A percentile compares a stretch with the other conserved stretches of the same genome.
phyloP scores from a whole-genome alignment of 1,284 basidiomycete species.

The Ceratobasidium sp. region DNA sequence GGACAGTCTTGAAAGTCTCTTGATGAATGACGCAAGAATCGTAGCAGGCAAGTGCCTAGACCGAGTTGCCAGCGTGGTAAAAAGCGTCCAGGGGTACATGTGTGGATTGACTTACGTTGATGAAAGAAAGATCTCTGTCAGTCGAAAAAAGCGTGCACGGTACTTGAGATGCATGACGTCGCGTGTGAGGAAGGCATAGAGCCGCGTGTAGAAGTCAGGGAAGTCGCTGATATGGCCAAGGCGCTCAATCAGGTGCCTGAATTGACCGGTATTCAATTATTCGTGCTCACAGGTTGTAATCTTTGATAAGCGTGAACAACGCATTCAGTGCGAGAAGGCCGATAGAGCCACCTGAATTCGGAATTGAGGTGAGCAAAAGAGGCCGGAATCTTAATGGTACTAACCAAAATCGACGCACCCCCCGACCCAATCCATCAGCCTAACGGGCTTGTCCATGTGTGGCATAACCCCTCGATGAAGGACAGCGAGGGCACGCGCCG shows the following conservation, averaged over 20 bases:
- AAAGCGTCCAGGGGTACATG: conserved; percentile 21
- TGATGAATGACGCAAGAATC: conserved; percentile 92
- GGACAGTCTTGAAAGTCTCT: conserved; percentile 85
- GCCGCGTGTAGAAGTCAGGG: conserved; percentile 92
- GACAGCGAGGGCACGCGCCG: conserved; percentile 72
- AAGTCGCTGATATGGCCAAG: conserved; percentile 33
- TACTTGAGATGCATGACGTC: conserved; percentile 91
- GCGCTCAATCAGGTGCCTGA: conserved; percentile 11
- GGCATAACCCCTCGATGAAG: conserved; percentile 88
- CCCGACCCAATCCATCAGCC: conserved; percentile 95
- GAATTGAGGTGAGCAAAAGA: neutral
- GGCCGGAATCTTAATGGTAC: conserved; percentile 41
- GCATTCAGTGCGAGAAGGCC: conserved; percentile 92
- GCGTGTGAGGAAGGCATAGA: conserved; percentile 88
- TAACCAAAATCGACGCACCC: conserved; percentile 83
- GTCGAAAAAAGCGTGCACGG: conserved; percentile 92
- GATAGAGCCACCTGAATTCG: conserved; percentile 73
- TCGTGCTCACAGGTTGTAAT: conserved; percentile 84
- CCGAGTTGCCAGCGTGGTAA: conserved; percentile 9
- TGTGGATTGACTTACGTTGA: conserved; percentile 70
- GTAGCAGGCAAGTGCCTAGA: conserved; percentile 83
- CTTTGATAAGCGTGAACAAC: conserved; percentile 88
- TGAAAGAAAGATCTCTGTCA: conserved; percentile 87
- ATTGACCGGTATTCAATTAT: neutral
- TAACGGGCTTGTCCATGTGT: conserved; percentile 71